phyloP scores from a whole-genome alignment of 345 rosid species.

The Ceriops zippeliana region DNA sequence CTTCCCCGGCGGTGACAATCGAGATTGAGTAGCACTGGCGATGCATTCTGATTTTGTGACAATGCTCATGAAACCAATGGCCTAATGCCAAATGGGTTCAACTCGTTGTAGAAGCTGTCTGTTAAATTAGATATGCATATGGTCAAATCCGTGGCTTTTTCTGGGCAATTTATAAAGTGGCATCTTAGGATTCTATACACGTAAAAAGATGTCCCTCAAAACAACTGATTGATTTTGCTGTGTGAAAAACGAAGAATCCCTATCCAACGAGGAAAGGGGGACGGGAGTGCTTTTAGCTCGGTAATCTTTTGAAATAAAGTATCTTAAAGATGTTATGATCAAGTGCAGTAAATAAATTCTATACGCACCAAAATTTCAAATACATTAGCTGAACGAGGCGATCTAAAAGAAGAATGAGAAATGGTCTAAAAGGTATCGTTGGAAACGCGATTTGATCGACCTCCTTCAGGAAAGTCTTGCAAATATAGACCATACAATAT shows the following conservation, averaged over 20 bases:
- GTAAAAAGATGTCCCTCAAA: slow-evolving; percentile 13
- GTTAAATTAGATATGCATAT: not conserved
- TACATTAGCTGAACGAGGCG: too few species aligned
- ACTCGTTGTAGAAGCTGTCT: not conserved
- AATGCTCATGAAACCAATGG: not conserved
- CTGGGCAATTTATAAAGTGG: slow-evolving; percentile 15
- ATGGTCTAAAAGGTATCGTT: not conserved
- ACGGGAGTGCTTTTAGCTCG: too few species aligned
- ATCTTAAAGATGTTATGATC: too few species aligned
- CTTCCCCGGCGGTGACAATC: not conserved
- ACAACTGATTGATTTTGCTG: not conserved
- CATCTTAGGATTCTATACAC: slow-evolving; percentile 30
- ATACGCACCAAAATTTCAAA: too few species aligned
- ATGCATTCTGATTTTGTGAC: not conserved
- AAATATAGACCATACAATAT: too few species aligned
- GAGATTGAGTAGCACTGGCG: not conserved
- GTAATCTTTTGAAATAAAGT: too few species aligned
- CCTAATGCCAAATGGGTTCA: not conserved
- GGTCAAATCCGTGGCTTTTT: not conserved
- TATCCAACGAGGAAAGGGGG: not conserved
- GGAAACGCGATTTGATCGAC: not conserved
- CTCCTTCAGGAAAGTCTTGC: slow-evolving; percentile 20
- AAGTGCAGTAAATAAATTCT: too few species aligned
- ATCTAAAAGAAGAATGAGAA: too few species aligned
- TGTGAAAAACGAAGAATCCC: not conserved